Conservation (phyloP, 352 stramenopile species). For the Globisporangium acanthophoron region DNA sequence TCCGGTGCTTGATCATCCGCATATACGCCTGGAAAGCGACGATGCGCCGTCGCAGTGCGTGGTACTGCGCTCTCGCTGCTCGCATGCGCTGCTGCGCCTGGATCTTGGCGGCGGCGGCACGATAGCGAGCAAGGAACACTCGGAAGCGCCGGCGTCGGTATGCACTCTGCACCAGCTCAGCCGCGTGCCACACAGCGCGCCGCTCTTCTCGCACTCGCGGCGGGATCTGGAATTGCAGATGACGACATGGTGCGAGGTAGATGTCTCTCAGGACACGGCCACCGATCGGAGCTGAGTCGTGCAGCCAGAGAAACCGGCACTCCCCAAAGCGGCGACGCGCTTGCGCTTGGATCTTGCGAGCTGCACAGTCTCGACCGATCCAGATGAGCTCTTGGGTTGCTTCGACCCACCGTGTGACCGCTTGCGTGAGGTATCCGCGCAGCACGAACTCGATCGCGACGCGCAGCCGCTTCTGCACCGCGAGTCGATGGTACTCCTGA, state of each 20-base stretch:
- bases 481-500: constrained; percentile 54
- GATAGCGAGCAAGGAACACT: constrained; percentile 41
- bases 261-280: constrained; percentile 46
- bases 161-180: constrained; percentile 45
- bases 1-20: constrained; percentile 41
- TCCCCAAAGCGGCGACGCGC: constrained; percentile 34
- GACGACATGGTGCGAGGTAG: constrained; percentile 33
- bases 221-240: constrained; percentile 43
- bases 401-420: constrained; percentile 47
- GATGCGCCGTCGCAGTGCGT: constrained; percentile 24
- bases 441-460: constrained; percentile 69
- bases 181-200: constrained; percentile 52
- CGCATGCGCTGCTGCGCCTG: constrained; percentile 57
- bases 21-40: constrained; percentile 50
- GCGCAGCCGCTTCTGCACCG: constrained; percentile 47
- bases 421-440: constrained; percentile 57
- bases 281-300: constrained; percentile 38
- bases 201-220: constrained; percentile 45
- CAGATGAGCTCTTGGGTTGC: constrained; percentile 55
- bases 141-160: constrained; percentile 55
- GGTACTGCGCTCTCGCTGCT: constrained; percentile 28
- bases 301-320: constrained; percentile 30
- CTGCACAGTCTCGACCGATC: constrained; percentile 42
- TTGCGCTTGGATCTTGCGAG: constrained; percentile 46
- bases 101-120: constrained; percentile 46